A percentile compares a stretch with the other conserved stretches of the same genome.
Evolutionary conservation across 2,329 filamentous ascomycete genomes (phyloP).

Genomic region (Penicillium decumbens): DNA sequence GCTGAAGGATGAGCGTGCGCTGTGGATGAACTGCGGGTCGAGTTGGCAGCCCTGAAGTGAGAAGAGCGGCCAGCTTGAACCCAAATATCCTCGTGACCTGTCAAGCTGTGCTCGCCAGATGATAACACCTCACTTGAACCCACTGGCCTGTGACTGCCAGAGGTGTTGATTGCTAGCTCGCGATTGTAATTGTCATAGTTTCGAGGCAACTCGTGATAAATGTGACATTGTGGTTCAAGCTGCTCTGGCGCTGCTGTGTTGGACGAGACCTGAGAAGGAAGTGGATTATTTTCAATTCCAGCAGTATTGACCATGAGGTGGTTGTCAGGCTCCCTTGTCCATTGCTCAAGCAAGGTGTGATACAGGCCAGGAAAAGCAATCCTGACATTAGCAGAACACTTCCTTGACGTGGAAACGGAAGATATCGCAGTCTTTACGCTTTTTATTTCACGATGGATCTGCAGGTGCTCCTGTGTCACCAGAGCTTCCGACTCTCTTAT

Average conservation of each 20-base stretch:
- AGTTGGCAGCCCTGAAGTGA: not conserved
- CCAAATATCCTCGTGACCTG: not conserved
- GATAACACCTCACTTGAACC: not conserved
- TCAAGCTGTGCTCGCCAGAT: not conserved
- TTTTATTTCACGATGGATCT: not conserved
- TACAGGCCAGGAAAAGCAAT: slow-evolving; percentile 21
- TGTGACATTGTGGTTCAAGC: not conserved
- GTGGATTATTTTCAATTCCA: not conserved
- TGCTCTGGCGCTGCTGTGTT: not conserved
- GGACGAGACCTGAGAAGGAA: not conserved
- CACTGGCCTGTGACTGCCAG: not conserved
- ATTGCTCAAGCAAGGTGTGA: slow-evolving; percentile 17
- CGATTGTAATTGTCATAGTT: not conserved
- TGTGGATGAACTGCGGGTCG: not conserved
- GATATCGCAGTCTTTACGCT: not conserved
- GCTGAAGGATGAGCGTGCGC: not conserved
- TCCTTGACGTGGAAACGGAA: slow-evolving; percentile 1
- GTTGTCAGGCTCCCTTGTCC: slow-evolving; percentile 3
- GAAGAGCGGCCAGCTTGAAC: not conserved
- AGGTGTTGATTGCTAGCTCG: not conserved
- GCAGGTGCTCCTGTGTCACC: slow-evolving; percentile 6
- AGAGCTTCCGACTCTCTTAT: slow-evolving; percentile 2
- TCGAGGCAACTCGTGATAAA: not conserved
- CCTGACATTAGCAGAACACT: slow-evolving; percentile 11
- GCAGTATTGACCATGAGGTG: not conserved